Evolutionary conservation across 495 filamentous ascomycete species (phyloP).

Genomic region (Hypoxylon lienhwacheense): DNA sequence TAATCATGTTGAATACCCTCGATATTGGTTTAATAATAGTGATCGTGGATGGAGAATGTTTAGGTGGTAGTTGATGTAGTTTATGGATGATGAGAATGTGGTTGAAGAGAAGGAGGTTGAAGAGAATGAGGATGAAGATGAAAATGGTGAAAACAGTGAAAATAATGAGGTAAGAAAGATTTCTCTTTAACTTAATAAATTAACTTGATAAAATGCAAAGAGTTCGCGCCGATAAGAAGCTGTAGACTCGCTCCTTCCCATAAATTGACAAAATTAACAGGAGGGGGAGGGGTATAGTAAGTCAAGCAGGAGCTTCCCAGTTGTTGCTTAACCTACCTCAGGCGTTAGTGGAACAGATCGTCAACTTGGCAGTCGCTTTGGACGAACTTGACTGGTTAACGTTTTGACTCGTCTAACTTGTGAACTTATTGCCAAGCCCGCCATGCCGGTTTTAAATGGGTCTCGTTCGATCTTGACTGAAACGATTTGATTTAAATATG

Average conservation of each 20-base stretch:
- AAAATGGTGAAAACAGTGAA: too few species aligned
- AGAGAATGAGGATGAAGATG: slow-evolving; percentile 3
- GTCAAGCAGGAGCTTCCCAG: slow-evolving; percentile 14
- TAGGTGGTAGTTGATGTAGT: slow-evolving; percentile 1
- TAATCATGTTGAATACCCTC: slow-evolving; percentile 41
- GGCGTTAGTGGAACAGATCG: slow-evolving; percentile 19
- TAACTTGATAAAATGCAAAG: too few species aligned
- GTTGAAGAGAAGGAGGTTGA: background rate
- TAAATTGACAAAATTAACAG: slow-evolving; percentile 16
- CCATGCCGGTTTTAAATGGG: slow-evolving; percentile 28
- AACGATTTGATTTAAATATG: slow-evolving; percentile 20
- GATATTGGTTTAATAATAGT: slow-evolving; percentile 1
- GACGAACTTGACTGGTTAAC: slow-evolving; percentile 14
- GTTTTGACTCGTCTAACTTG: slow-evolving; percentile 23
- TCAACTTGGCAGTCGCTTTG: slow-evolving; percentile 21
- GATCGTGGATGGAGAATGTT: slow-evolving; percentile 3
- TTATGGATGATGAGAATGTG: slow-evolving; percentile 3
- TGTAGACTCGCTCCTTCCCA: too few species aligned
- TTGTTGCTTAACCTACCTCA: slow-evolving; percentile 13
- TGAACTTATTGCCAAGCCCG: slow-evolving; percentile 26
- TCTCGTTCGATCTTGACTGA: slow-evolving; percentile 31
- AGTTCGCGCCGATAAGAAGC: too few species aligned
- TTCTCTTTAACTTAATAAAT: too few species aligned
- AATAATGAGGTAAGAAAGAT: too few species aligned
- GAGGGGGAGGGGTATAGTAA: slow-evolving; percentile 34